These are phyloP conservation scores for Ramalina intermedia DNA, from an alignment of 495 filamentous ascomycete genomes.

Conservation along the genomic window DNA sequence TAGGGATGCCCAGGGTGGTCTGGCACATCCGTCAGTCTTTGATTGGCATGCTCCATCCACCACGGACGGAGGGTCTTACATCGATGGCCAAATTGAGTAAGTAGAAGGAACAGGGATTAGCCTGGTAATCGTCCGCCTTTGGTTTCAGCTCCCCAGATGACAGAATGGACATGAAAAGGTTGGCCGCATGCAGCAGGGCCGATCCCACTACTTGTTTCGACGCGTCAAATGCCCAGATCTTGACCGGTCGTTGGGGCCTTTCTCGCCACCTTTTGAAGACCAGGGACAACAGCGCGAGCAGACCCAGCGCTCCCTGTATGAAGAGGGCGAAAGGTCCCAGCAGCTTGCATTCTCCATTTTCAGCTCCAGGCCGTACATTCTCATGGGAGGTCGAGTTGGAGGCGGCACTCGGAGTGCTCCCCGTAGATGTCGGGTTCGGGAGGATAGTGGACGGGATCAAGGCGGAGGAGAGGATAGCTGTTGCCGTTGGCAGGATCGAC, in stretches of 20 bases:
- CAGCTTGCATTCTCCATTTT: constrained; percentile 60
- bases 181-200: constrained; percentile 75
- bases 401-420: background rate
- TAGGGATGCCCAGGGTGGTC: constrained; percentile 87
- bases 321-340: constrained; percentile 79
- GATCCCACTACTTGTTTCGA: constrained; percentile 97
- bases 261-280: constrained; percentile 92
- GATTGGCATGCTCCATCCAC: background rate
- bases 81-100: constrained; percentile 86
- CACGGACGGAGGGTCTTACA: constrained; percentile 41
- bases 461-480: too few species aligned
- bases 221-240: constrained; percentile 93
- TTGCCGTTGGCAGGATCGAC: too few species aligned
- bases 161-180: constrained; percentile 90
- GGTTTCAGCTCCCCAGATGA: constrained; percentile 58
- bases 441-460: too few species aligned
- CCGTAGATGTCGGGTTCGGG: too few species aligned
- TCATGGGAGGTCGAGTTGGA: background rate
- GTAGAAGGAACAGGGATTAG: constrained; percentile 96
- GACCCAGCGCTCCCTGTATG: constrained; percentile 78
- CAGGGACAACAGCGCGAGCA: constrained; percentile 65
- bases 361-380: constrained; percentile 7
- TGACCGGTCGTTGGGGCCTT: constrained; percentile 75
- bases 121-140: constrained; percentile 43
- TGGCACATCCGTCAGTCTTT: background rate